These are phyloP conservation scores for Tuber magnatum DNA, from an alignment of 495 filamentous ascomycete genomes.

Conservation along the genomic window DNA sequence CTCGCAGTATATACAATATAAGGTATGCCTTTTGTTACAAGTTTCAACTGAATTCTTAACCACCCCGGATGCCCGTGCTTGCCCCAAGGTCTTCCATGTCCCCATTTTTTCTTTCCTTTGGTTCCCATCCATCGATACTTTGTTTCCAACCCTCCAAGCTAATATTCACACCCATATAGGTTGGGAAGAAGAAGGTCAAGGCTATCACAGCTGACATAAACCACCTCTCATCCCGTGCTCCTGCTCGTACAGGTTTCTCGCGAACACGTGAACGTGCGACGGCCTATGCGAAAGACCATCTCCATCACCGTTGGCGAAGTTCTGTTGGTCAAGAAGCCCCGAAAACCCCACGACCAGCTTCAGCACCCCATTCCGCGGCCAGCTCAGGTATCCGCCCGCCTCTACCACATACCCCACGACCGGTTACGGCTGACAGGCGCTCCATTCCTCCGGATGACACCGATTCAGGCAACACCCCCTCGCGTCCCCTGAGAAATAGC, in stretches of 20 bases:
- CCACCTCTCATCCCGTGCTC: background rate
- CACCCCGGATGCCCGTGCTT: background rate
- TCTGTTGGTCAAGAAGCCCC: background rate
- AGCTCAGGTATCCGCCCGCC: background rate
- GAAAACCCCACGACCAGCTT: constrained; percentile 1
- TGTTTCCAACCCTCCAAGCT: constrained; percentile 10
- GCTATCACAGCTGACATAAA: constrained; percentile 10
- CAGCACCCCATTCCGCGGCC: background rate
- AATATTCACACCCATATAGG: constrained; percentile 12
- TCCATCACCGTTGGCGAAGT: background rate
- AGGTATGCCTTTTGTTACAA: constrained; percentile 24
- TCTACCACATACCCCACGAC: background rate
- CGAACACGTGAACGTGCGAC: background rate
- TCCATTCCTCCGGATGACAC: too few species aligned
- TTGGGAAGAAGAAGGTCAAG: constrained; percentile 40
- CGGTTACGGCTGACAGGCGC: background rate
- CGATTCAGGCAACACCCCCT: background rate
- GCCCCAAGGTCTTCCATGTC: background rate
- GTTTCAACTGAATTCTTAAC: background rate
- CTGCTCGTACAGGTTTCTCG: background rate
- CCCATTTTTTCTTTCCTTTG: too few species aligned
- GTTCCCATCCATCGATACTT: background rate
- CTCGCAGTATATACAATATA: constrained; percentile 40
- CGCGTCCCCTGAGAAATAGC: background rate
- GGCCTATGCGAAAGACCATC: background rate